Evolutionary conservation across 1,284 basidiomycete species (phyloP).

Genomic region (Leccinum fallax): DNA sequence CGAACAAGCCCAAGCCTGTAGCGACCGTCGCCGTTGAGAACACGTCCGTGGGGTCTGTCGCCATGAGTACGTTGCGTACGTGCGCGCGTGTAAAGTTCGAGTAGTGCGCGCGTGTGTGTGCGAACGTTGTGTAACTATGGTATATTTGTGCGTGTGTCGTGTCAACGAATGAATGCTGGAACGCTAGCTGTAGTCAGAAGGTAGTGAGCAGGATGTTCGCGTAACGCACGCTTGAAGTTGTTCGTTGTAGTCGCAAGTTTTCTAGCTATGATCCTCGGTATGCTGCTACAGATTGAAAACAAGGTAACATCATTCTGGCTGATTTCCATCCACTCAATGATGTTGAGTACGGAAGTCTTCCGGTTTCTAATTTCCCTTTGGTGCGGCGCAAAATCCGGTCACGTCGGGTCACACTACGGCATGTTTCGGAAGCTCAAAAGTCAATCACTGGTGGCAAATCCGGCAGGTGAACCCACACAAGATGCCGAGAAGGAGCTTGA

Average conservation of each 20-base stretch:
- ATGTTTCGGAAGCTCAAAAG: too few relatives aligned
- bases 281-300: not conserved
- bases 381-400: not conserved
- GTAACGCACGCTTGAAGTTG: not conserved
- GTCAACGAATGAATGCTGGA: not conserved
- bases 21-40: slow-evolving; percentile 29
- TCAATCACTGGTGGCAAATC: too few relatives aligned
- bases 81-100: not conserved
- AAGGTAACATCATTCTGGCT: not conserved
- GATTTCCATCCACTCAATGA: not conserved
- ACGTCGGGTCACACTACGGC: not conserved
- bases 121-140: too few relatives aligned
- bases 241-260: not conserved
- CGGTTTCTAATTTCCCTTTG: not conserved
- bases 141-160: not conserved
- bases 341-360: not conserved
- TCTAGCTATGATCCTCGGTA: not conserved
- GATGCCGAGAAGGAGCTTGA: too few relatives aligned
- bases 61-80: too few relatives aligned
- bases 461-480: too few relatives aligned
- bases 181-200: not conserved
- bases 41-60: not conserved
- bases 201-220: not conserved
- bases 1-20: slow-evolving; percentile 5
- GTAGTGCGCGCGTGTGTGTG: not conserved